Percentiles rank a stretch among this genome's conserved stretches.
phyloP scores from a whole-genome alignment of 805 yeast genomes.

The Saccharomycopsis sp. region DNA sequence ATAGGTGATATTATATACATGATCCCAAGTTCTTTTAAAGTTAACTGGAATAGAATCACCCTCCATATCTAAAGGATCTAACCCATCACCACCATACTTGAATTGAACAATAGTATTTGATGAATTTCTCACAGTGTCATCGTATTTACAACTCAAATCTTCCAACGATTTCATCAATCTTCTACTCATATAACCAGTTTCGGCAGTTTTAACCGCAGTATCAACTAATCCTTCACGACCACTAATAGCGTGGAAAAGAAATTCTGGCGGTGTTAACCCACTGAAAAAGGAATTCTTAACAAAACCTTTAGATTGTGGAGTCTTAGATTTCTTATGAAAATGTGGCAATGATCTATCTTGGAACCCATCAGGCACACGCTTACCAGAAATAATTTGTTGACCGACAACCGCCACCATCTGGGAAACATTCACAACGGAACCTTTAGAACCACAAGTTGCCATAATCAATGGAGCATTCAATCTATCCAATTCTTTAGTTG shows the following conservation, averaged over 20 bases:
- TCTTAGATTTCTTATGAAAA: constrained; percentile 89
- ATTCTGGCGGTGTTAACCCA: constrained; percentile 95
- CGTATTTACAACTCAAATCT: constrained; percentile 90
- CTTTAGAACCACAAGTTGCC: constrained; percentile 99
- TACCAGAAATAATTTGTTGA: constrained; percentile 96
- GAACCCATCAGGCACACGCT: constrained; percentile 99
- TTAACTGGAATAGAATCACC: constrained; percentile 97
- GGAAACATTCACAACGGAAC: constrained; percentile 94
- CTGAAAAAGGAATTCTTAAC: constrained; percentile 92
- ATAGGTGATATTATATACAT: constrained; percentile 69
- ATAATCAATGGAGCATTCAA: constrained; percentile 94
- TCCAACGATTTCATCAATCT: constrained; percentile 96
- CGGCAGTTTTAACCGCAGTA: constrained; percentile 99
- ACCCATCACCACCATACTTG: constrained; percentile 96
- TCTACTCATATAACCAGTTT: constrained; percentile 97
- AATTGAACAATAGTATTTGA: constrained; percentile 96
- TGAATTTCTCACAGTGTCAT: constrained; percentile 90
- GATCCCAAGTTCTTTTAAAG: constrained; percentile 91
- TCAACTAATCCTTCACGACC: constrained; percentile 99
- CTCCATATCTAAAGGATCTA: constrained; percentile 98
- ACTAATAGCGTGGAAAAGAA: constrained; percentile 95
- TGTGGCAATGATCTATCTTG: constrained; percentile 98
- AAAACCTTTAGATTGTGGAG: constrained; percentile 97
- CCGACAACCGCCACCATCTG: constrained; percentile 99
- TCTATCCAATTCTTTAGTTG: constrained; percentile 83